Percentiles rank a stretch among this genome's conserved stretches.
Conservation (phyloP, 108 stramenopile genomes). For the Fistulifera pelliculosa region DNA sequence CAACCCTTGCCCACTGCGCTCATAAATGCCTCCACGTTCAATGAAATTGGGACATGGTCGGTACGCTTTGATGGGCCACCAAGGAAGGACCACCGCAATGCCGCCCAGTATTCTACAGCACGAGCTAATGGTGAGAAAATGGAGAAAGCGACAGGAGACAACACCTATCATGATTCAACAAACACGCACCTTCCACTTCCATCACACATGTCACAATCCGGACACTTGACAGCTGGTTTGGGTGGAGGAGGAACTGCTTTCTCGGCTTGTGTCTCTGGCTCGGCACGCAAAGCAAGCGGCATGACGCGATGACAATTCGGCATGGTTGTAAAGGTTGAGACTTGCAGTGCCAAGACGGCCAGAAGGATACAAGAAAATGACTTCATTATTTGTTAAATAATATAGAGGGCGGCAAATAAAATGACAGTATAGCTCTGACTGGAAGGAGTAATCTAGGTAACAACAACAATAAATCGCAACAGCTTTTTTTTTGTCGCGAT, state of each 20-base stretch:
- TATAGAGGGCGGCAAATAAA: too few species aligned
- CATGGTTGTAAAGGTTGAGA: too few species aligned
- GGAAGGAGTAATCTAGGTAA: too few species aligned
- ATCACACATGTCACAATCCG: constrained; percentile 75
- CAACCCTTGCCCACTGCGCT: constrained; percentile 61
- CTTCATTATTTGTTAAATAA: too few species aligned
- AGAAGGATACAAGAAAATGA: too few species aligned
- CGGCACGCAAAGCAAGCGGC: too few species aligned
- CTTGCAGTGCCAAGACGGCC: too few species aligned
- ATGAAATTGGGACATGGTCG: constrained; percentile 85
- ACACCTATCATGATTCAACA: neutral
- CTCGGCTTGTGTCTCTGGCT: neutral
- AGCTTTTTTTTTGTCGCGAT: too few species aligned
- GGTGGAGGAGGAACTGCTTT: constrained; percentile 11
- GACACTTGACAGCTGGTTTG: constrained; percentile 74
- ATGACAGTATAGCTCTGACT: too few species aligned
- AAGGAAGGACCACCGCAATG: constrained; percentile 57
- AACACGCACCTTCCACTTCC: constrained; percentile 72
- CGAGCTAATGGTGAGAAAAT: constrained; percentile 3
- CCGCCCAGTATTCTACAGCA: constrained; percentile 68
- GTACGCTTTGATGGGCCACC: constrained; percentile 88
- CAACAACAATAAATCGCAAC: too few species aligned
- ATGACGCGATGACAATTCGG: too few species aligned
- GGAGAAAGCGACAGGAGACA: constrained; percentile 1
- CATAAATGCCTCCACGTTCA: constrained; percentile 56